Evolutionary conservation across 768 basidiomycete species (phyloP).

Genomic region (Mycena filopes): DNA sequence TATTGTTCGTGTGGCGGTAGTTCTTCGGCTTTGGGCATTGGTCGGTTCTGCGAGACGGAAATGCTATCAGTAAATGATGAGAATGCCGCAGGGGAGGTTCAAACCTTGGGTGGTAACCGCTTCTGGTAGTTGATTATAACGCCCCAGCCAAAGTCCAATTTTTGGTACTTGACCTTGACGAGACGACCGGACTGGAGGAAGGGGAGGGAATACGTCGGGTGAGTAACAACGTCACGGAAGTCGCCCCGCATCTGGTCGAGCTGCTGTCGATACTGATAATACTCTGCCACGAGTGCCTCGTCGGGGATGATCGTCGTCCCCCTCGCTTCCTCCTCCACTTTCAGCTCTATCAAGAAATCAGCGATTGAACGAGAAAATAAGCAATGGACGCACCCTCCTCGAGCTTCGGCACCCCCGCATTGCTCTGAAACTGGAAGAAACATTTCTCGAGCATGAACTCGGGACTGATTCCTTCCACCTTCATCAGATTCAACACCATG

Average conservation of each 20-base stretch:
- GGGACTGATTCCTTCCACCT: constrained; percentile 97
- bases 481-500: constrained; percentile 98
- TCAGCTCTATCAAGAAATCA: constrained; percentile 67
- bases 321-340: constrained; percentile 73
- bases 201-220: constrained; percentile 93
- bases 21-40: constrained; percentile 75
- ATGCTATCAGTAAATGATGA: background rate
- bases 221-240: constrained; percentile 92
- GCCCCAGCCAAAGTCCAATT: constrained; percentile 96
- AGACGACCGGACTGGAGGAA: constrained; percentile 93
- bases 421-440: constrained; percentile 99
- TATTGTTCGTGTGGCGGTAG: constrained; percentile 89
- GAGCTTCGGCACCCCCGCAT: constrained; percentile 84
- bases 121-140: constrained; percentile 93
- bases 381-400: constrained; percentile 75
- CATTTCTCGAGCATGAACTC: constrained; percentile 98
- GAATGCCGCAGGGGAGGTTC: constrained; percentile 23
- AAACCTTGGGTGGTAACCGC: constrained; percentile 82
- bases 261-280: constrained; percentile 94
- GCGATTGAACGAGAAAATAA: background rate
- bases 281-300: constrained; percentile 85
- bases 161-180: constrained; percentile 89
- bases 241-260: constrained; percentile 90
- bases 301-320: constrained; percentile 80
- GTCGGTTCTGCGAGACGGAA: constrained; percentile 59